Evolutionary conservation across 2,329 filamentous ascomycete species (phyloP), one percentile per base, ranked within the genome.

Genomic region (Chaetomiaceae sp.): DNA sequence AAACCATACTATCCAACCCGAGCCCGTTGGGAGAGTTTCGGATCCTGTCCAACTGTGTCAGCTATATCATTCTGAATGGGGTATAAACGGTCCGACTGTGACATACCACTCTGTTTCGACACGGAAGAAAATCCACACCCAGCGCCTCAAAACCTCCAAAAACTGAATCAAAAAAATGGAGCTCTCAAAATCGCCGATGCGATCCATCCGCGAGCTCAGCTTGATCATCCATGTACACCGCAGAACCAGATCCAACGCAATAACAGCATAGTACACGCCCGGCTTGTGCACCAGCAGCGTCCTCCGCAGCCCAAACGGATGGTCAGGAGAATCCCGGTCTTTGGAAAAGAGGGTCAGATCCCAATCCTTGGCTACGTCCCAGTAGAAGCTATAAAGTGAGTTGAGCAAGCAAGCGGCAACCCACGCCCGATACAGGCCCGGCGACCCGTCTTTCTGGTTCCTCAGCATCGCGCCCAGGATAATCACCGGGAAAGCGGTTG

Each of bases 321-420:
- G 80, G 23, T 86, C 81, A 1, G 78, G 78, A 10, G 79, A 76
- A 59, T 76, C 76, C 58, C 86, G 81, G 57, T 81, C 76, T 33
- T 71, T 71, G 2, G 86, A 81, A 65, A 97, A 88, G 13, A 97
- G 77, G 0, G 87, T 89, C 57, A 99, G 77, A 66, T 97, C 94
- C 94, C 94, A 99, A 75, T 99, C 94, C 73, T 91, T 94, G 51
- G 89, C 80, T 27, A 97, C 84, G 65, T 99, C 94, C 94, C 94
- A 99, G 76, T 94, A 99, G 74, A 97, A 97, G n/a, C 87, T 90
- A 72, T 96, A 99, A 40, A 87, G 75, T 13, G 89, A 95, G 69
- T 99, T 96, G 63, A 94, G 66, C 30, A 90, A 74, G 27, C 89
- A 87, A 38, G 86, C 86, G 32, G 79, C 71, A 27, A 95, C 74